These are phyloP conservation scores for Diphasiastrum complanatum DNA, from an alignment of 83 land plant species.

Conservation along the genomic window DNA sequence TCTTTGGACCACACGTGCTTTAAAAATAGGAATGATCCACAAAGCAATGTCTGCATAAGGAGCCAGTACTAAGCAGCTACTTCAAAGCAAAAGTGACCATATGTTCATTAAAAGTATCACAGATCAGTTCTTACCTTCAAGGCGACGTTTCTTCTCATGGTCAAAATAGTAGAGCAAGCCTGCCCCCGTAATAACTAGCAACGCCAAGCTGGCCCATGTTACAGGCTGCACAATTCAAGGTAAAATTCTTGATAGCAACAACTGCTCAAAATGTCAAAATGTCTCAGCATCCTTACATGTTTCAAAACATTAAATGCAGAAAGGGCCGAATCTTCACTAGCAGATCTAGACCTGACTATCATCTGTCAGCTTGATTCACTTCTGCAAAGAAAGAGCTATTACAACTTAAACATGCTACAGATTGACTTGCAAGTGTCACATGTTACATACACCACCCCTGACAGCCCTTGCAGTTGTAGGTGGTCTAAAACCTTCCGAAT, in stretches of 20 bases:
- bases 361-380: neutral
- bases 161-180: slow-evolving; percentile 72
- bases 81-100: neutral
- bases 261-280: neutral
- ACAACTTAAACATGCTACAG: neutral
- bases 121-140: slow-evolving; percentile 75
- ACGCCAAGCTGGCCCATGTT: slow-evolving; percentile 77
- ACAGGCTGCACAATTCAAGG: slow-evolving; percentile 63
- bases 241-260: neutral
- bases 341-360: no score
- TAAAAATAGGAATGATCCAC: no score
- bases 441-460: slow-evolving; percentile 24
- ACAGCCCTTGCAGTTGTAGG: slow-evolving; percentile 7
- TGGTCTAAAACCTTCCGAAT: neutral
- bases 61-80: neutral
- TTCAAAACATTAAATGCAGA: neutral
- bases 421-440: neutral
- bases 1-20: no score
- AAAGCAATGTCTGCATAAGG: neutral
- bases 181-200: slow-evolving; percentile 64
- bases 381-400: neutral
- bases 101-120: slow-evolving; percentile 24
- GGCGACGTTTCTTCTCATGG: slow-evolving; percentile 67
- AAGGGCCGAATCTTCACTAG: no score
- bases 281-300: neutral